phyloP scores from a whole-genome alignment of 2,329 filamentous ascomycete genomes.

The Emergomyces pasteurianus region DNA sequence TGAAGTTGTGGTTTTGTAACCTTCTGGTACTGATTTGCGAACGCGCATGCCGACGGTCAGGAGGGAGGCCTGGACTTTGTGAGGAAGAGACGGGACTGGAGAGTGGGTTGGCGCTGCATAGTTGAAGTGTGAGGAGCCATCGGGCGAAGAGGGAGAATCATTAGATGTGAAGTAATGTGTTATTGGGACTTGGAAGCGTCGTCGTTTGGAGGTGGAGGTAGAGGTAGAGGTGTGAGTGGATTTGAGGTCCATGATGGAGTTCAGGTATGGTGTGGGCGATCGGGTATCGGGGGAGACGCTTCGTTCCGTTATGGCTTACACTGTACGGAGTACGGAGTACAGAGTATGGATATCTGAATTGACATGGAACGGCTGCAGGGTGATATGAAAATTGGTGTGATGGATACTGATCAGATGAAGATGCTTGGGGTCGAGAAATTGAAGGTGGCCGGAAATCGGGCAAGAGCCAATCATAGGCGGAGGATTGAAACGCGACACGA shows the following conservation, averaged over 20 bases:
- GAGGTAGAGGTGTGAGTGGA: conserved; percentile 20
- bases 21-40: conserved; percentile 83
- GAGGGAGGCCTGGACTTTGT: conserved; percentile 65
- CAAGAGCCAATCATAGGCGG: neutral
- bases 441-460: neutral
- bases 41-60: conserved; percentile 88
- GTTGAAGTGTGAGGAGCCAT: conserved; percentile 26
- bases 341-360: neutral
- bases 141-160: conserved; percentile 10
- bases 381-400: too few species aligned
- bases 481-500: neutral
- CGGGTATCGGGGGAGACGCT: neutral
- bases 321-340: too few species aligned
- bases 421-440: neutral
- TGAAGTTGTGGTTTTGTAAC: conserved; percentile 62
- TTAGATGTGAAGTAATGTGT: conserved; percentile 26
- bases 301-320: neutral
- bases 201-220: conserved; percentile 27
- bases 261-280: neutral
- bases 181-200: conserved; percentile 35
- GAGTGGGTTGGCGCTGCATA: conserved; percentile 29
- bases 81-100: conserved; percentile 44
- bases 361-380: too few species aligned
- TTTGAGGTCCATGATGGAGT: conserved; percentile 9
- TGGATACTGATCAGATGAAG: too few species aligned